Percentiles rank a stretch among this genome's conserved stretches.
Evolutionary conservation across 345 rosid species (phyloP).

Genomic region (Gossypium raimondii): DNA sequence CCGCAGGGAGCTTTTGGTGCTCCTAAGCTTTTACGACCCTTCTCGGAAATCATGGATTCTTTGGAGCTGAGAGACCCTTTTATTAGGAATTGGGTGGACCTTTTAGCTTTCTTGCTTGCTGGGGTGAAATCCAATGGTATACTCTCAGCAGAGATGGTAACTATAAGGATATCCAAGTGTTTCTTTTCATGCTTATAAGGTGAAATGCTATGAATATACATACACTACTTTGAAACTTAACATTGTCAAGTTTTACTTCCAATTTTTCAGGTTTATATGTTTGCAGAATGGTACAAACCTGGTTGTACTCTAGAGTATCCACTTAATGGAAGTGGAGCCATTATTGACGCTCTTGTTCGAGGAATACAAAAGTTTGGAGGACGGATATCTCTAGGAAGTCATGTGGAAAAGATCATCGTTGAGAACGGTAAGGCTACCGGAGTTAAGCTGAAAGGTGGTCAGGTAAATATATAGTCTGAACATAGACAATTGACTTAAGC

Average conservation of each 20-base stretch:
- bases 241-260: background rate
- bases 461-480: slow-evolving; percentile 46
- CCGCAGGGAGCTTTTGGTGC: slow-evolving; percentile 81
- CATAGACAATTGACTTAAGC: background rate
- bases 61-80: slow-evolving; percentile 76
- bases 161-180: slow-evolving; percentile 14
- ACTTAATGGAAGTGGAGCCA: slow-evolving; percentile 74
- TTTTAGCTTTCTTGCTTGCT: slow-evolving; percentile 88
- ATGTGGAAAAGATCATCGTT: slow-evolving; percentile 67
- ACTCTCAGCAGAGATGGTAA: slow-evolving; percentile 99
- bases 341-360: slow-evolving; percentile 77
- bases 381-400: slow-evolving; percentile 64
- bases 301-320: slow-evolving; percentile 86
- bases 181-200: background rate
- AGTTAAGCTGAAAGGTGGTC: slow-evolving; percentile 76
- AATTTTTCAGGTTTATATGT: slow-evolving; percentile 79
- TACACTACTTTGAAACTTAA: background rate
- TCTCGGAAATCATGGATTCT: slow-evolving; percentile 77
- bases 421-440: slow-evolving; percentile 77
- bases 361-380: slow-evolving; percentile 86
- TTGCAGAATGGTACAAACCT: slow-evolving; percentile 96
- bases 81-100: slow-evolving; percentile 87
- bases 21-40: slow-evolving; percentile 82
- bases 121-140: slow-evolving; percentile 97
- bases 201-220: background rate